Evolutionary conservation across 2,329 filamentous ascomycete genomes (phyloP).

Genomic region (Fusarium drepaniforme): DNA sequence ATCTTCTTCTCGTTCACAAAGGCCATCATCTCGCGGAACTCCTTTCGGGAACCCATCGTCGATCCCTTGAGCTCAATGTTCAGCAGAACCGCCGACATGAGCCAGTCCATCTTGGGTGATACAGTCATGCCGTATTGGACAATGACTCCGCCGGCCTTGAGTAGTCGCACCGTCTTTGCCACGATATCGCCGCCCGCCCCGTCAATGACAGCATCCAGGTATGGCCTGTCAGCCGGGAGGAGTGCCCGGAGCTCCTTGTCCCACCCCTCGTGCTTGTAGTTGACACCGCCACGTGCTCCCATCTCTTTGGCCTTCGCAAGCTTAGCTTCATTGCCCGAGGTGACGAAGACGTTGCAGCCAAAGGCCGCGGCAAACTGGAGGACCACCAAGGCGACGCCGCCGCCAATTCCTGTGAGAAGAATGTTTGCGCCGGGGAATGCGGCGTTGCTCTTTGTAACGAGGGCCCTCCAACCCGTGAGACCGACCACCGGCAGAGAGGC

Average conservation of each 20-base stretch:
- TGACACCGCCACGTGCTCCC: constrained; percentile 86
- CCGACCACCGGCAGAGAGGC: constrained; percentile 89
- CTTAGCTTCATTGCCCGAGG: constrained; percentile 80
- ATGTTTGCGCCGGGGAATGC: constrained; percentile 77
- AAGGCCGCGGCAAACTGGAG: constrained; percentile 82
- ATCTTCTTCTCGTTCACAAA: constrained; percentile 83
- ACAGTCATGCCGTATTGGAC: constrained; percentile 93
- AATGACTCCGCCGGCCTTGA: constrained; percentile 88
- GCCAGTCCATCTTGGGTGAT: constrained; percentile 85
- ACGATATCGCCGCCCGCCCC: constrained; percentile 90
- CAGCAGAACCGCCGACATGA: constrained; percentile 85
- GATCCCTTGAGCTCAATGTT: constrained; percentile 89
- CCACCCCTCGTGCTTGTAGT: constrained; percentile 84
- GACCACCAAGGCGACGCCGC: constrained; percentile 87
- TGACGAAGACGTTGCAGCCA: constrained; percentile 85
- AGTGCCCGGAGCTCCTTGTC: constrained; percentile 77
- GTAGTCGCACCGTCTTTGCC: constrained; percentile 72
- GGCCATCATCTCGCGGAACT: constrained; percentile 90
- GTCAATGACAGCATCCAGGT: constrained; percentile 87
- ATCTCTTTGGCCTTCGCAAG: constrained; percentile 77
- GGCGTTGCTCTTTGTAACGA: constrained; percentile 81
- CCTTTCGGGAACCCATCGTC: constrained; percentile 91
- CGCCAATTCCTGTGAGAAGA: constrained; percentile 91
- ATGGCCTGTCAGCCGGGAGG: constrained; percentile 75
- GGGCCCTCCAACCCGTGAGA: constrained; percentile 87